Conservation (phyloP, 108 stramenopile genomes). For the Schizochytrium sp. region DNA sequence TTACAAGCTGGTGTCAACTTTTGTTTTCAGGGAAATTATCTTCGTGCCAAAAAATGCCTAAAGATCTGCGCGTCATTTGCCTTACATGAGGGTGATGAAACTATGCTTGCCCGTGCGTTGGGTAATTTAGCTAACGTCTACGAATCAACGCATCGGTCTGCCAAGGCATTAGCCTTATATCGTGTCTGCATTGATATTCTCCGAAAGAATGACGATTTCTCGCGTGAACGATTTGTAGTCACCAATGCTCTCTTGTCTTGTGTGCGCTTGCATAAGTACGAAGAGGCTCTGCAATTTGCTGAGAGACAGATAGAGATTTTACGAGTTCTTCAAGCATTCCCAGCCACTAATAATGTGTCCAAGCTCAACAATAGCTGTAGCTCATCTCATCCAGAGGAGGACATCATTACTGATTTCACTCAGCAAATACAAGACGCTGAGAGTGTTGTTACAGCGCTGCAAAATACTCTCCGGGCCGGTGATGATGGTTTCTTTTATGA, state of each 20-base stretch:
- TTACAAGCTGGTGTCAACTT: constrained; percentile 36
- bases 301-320: constrained; percentile 15
- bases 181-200: constrained; percentile 15
- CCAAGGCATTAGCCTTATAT: constrained; percentile 22
- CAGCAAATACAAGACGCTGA: too few relatives aligned
- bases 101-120: background rate
- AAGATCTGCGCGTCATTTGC: background rate
- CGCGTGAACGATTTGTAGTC: background rate
- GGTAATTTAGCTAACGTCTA: constrained; percentile 48
- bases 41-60: background rate
- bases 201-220: background rate
- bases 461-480: too few relatives aligned
- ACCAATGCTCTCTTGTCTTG: constrained; percentile 57
- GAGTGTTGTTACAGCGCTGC: too few relatives aligned
- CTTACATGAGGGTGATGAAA: constrained; percentile 7
- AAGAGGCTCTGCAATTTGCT: background rate
- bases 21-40: background rate
- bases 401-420: too few relatives aligned
- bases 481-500: too few relatives aligned
- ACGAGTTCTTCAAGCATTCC: background rate
- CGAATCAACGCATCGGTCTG: background rate
- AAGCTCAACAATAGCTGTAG: too few relatives aligned
- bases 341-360: too few relatives aligned
- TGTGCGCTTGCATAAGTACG: constrained; percentile 37
- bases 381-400: too few relatives aligned